Conservation (phyloP, 163 green algal genomes). For the Trebouxiophyceae sp. region DNA sequence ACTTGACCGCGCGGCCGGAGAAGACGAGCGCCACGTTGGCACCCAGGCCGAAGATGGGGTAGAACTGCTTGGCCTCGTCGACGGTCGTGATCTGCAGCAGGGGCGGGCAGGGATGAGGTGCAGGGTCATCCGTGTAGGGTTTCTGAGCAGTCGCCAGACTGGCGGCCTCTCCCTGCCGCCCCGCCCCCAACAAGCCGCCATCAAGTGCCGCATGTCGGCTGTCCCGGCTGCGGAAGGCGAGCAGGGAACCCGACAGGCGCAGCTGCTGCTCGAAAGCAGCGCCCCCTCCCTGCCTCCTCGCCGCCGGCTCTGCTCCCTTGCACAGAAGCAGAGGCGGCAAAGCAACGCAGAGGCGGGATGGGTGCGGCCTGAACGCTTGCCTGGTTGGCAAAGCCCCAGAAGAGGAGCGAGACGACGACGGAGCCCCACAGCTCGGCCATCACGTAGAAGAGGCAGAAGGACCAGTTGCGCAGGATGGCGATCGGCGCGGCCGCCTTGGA, state of each 20-base stretch:
- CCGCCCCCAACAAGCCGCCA: too few species aligned
- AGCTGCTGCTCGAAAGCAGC: too few species aligned
- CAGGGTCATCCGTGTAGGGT: too few species aligned
- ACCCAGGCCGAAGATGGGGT: constrained; percentile 96
- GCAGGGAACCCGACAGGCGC: too few species aligned
- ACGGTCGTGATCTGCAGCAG: constrained; percentile 86
- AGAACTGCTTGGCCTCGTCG: constrained; percentile 97
- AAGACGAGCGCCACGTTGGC: constrained; percentile 98
- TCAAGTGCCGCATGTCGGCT: too few species aligned
- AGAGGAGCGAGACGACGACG: constrained; percentile 98
- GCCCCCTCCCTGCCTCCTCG: too few species aligned
- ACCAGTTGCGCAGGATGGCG: constrained; percentile 98
- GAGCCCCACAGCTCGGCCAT: constrained; percentile 99
- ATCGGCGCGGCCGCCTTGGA: constrained; percentile 89
- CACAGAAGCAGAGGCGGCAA: not conserved
- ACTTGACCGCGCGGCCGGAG: constrained; percentile 92
- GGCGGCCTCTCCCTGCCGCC: too few species aligned
- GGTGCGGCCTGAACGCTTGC: too few species aligned
- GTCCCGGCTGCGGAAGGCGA: not conserved
- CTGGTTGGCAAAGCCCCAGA: constrained; percentile 98
- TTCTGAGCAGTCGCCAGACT: too few species aligned
- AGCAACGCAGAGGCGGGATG: not conserved
- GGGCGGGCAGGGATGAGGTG: too few species aligned
- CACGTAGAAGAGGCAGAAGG: constrained; percentile 99
- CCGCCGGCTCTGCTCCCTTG: not conserved